phyloP scores from a whole-genome alignment of 2,329 filamentous ascomycete species.

The Coniella vitis region DNA sequence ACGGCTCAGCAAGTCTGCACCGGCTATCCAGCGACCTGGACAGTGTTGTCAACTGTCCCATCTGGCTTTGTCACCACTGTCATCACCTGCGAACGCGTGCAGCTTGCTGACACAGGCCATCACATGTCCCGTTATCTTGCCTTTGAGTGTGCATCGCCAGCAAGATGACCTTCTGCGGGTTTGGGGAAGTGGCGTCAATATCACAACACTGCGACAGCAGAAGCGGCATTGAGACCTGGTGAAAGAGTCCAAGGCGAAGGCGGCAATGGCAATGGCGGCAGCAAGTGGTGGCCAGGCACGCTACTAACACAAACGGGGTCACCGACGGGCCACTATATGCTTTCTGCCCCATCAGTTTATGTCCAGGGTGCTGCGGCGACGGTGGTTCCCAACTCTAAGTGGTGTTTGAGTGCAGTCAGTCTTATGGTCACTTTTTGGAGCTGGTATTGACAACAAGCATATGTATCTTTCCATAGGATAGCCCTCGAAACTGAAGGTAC shows the following conservation, averaged over 20 bases:
- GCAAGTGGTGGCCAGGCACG: constrained; percentile 1
- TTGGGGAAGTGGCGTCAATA: constrained; percentile 30
- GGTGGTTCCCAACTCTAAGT: no score
- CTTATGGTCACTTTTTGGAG: no score
- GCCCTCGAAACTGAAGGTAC: no score
- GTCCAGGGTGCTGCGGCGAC: constrained; percentile 4
- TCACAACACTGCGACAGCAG: constrained; percentile 18
- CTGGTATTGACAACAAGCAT: neutral
- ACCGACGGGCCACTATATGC: neutral
- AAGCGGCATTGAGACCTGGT: neutral
- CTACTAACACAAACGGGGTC: constrained; percentile 1
- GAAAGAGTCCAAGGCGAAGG: neutral
- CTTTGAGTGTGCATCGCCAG: constrained; percentile 26
- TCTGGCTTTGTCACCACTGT: constrained; percentile 33
- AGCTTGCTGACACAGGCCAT: constrained; percentile 27
- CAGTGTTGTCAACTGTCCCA: constrained; percentile 25
- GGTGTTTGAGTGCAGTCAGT: no score
- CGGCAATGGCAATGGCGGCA: no score
- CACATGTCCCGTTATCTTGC: constrained; percentile 33
- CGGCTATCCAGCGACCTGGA: constrained; percentile 25
- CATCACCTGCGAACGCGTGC: constrained; percentile 29
- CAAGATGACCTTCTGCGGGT: constrained; percentile 25
- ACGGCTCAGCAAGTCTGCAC: constrained; percentile 31
- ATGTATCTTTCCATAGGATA: constrained; percentile 1
- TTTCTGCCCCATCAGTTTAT: neutral